A percentile compares a stretch with the other conserved stretches of the same genome.
These are phyloP conservation scores for Nannizzia gypsea DNA, from an alignment of 2,329 filamentous ascomycete genomes.

Conservation along the genomic window DNA sequence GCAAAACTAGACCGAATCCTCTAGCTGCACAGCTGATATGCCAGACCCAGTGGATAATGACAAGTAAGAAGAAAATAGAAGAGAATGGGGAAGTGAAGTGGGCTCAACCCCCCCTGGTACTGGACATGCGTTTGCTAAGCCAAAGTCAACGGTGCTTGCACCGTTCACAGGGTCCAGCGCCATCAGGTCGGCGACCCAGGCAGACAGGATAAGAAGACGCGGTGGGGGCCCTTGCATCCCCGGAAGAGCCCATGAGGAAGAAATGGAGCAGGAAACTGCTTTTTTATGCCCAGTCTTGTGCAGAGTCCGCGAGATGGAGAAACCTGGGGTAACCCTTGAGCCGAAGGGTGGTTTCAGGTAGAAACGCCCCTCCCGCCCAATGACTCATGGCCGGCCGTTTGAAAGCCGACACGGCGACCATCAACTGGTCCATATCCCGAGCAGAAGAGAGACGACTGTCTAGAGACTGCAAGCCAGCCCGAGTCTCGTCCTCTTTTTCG, in stretches of 20 bases:
- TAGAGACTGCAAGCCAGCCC: too few species aligned
- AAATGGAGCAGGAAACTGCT: background rate
- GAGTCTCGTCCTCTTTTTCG: background rate
- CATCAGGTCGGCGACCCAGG: background rate
- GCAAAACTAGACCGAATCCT: background rate
- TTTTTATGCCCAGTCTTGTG: background rate
- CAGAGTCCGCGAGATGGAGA: background rate
- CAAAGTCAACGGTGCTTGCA: background rate
- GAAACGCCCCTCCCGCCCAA: background rate
- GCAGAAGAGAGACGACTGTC: too few species aligned
- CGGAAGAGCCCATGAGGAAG: background rate
- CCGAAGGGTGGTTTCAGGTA: background rate
- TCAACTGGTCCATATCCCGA: background rate
- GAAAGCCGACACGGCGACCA: too few species aligned
- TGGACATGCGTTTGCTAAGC: background rate
- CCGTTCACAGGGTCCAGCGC: background rate
- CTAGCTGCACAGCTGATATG: background rate
- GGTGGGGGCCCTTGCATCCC: background rate
- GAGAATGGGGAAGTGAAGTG: background rate
- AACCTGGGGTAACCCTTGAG: background rate
- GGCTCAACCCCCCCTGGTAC: background rate
- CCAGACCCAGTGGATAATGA: background rate
- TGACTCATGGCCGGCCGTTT: background rate
- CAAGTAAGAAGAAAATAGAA: background rate
- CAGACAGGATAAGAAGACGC: background rate